These are phyloP conservation scores for Cladophialophora chaetospira DNA, from an alignment of 2,329 filamentous ascomycete species.

Conservation along the genomic window DNA sequence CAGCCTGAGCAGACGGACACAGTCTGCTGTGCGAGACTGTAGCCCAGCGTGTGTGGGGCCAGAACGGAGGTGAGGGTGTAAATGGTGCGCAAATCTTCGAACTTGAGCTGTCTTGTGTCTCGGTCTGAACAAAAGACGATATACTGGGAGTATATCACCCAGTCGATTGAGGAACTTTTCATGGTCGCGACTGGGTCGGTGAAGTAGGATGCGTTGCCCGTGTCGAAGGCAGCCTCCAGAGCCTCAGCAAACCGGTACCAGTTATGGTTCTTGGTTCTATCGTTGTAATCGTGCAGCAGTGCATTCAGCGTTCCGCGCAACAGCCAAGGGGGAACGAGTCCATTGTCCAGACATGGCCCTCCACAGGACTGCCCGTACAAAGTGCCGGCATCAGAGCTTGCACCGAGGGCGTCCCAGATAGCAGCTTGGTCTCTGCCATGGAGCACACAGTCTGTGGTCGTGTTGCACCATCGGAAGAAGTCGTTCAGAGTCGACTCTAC, in stretches of 20 bases:
- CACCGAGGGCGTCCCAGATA: not conserved
- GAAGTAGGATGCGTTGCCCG: not conserved
- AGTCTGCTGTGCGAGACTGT: not conserved
- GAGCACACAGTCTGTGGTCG: conserved; percentile 7
- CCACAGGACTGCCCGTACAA: not conserved
- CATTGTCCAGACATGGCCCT: not conserved
- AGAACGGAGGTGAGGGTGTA: not conserved
- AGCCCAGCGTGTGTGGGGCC: conserved; percentile 16
- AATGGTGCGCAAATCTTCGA: not conserved
- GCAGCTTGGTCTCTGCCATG: not conserved
- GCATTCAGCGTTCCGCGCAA: not conserved
- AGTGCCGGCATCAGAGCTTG: not conserved
- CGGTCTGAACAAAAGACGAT: not conserved
- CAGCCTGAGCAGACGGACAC: conserved; percentile 43
- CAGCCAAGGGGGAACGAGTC: not conserved
- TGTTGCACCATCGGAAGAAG: conserved; percentile 16
- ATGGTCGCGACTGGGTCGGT: not conserved
- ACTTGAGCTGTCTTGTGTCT: not conserved
- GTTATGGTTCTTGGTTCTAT: not conserved
- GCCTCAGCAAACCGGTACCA: not conserved
- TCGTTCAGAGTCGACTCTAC: not conserved
- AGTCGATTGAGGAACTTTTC: not conserved
- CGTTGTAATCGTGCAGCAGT: not conserved
- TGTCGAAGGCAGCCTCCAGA: not conserved
- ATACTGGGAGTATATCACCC: not conserved